phyloP scores from a whole-genome alignment of 139 green algal species.

The Auxenochlorella pyrenoidosa region DNA sequence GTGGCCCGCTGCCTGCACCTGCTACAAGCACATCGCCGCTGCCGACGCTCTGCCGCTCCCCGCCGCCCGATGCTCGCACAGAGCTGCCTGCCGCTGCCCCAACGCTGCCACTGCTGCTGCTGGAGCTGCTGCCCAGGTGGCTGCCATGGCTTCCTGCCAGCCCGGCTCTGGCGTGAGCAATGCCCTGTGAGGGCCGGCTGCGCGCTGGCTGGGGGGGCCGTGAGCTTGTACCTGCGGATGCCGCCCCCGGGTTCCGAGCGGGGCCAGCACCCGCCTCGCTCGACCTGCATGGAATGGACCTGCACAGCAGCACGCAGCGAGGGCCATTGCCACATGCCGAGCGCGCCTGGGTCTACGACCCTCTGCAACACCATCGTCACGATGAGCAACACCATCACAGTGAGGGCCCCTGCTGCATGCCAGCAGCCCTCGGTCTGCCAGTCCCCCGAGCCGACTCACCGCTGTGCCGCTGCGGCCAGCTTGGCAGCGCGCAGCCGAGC shows the following conservation, averaged over 20 bases:
- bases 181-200: not conserved
- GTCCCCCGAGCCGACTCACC: not conserved
- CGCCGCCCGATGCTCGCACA: not conserved
- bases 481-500: constrained; percentile 3
- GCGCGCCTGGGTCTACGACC: no score
- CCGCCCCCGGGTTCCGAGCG: not conserved
- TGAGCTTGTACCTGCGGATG: not conserved
- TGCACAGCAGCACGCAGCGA: not conserved
- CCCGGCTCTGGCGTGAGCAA: no score
- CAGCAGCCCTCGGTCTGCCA: no score
- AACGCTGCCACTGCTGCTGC: not conserved
- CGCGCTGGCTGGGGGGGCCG: not conserved
- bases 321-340: not conserved
- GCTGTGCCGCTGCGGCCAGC: not conserved
- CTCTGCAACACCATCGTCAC: no score
- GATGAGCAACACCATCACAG: no score
- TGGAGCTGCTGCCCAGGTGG: not conserved
- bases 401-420: no score
- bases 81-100: not conserved
- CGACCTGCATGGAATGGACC: not conserved
- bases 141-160: not conserved
- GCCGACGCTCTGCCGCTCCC: not conserved
- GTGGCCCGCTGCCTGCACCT: not conserved
- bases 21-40: not conserved
- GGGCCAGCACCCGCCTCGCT: not conserved